Conservation (phyloP, 331 rosid species). For the Acacia concinna region DNA sequence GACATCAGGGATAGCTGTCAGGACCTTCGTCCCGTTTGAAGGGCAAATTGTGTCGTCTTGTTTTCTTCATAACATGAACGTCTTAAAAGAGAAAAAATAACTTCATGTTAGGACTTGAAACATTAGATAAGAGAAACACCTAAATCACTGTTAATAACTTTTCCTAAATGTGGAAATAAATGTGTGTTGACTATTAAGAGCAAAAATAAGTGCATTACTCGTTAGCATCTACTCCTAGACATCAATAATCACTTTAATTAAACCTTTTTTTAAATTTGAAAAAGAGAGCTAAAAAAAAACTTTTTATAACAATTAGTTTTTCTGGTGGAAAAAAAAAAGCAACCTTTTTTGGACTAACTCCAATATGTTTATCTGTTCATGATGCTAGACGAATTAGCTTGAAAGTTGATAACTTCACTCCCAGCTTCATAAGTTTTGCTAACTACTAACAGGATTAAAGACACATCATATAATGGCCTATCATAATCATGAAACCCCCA, state of each 20-base stretch:
- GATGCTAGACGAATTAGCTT: background rate
- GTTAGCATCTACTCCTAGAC: background rate
- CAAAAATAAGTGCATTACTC: background rate
- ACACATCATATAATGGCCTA: background rate
- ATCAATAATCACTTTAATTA: background rate
- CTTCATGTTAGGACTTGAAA: background rate
- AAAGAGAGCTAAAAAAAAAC: background rate
- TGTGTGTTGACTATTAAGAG: background rate
- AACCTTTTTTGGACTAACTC: background rate
- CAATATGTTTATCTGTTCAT: background rate
- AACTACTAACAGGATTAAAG: background rate
- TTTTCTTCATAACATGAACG: background rate
- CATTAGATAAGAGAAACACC: background rate
- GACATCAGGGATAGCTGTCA: background rate
- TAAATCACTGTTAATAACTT: background rate
- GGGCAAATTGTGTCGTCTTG: background rate
- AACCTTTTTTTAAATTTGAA: background rate
- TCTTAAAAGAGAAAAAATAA: background rate
- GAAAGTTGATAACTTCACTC: background rate
- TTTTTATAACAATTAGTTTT: background rate
- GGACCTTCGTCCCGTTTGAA: background rate
- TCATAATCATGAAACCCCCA: background rate
- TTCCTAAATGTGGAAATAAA: background rate
- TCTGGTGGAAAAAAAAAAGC: background rate
- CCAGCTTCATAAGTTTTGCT: background rate